Evolutionary conservation across 257 asterid genomes (phyloP).

Genomic region (Nicotiana paniculata): DNA sequence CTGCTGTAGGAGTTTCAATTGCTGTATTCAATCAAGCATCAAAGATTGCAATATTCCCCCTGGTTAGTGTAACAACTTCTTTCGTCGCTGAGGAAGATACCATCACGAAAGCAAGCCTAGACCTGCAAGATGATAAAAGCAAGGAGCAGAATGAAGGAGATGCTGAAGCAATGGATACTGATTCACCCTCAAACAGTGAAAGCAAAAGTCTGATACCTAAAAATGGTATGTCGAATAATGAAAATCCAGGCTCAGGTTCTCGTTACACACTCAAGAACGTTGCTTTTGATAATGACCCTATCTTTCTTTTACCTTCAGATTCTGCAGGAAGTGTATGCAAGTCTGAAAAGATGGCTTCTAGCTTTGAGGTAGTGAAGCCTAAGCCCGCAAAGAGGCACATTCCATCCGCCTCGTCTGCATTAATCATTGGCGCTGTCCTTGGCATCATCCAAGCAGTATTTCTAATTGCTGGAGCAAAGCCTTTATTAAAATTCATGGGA

Average conservation of each 20-base stretch:
- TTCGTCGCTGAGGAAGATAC: conserved; percentile 69
- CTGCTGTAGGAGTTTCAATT: conserved; percentile 70
- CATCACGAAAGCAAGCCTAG: conserved; percentile 6
- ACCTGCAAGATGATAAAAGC: conserved; percentile 20
- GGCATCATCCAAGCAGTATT: conserved; percentile 58
- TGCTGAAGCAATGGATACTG: neutral
- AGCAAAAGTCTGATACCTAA: conserved; percentile 38
- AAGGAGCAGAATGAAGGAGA: conserved; percentile 16
- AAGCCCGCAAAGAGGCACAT: conserved; percentile 42
- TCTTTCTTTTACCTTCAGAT: conserved; percentile 15
- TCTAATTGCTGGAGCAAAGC: conserved; percentile 48
- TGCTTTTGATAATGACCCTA: neutral
- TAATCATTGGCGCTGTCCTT: conserved; percentile 55
- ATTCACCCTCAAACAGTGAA: conserved; percentile 28
- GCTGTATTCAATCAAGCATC: conserved; percentile 72
- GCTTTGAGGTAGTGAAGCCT: conserved; percentile 27
- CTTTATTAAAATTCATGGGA: conserved; percentile 69
- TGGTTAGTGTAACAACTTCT: conserved; percentile 65
- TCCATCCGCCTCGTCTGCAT: conserved; percentile 71
- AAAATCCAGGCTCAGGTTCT: neutral
- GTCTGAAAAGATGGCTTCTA: conserved; percentile 6
- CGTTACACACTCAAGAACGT: neutral
- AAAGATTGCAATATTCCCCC: conserved; percentile 59
- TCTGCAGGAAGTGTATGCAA: conserved; percentile 18
- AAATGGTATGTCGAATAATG: conserved; percentile 21